These are phyloP conservation scores for Pseudomicrostroma phylloplanum DNA, from an alignment of 1,284 basidiomycete genomes.

Conservation along the genomic window DNA sequence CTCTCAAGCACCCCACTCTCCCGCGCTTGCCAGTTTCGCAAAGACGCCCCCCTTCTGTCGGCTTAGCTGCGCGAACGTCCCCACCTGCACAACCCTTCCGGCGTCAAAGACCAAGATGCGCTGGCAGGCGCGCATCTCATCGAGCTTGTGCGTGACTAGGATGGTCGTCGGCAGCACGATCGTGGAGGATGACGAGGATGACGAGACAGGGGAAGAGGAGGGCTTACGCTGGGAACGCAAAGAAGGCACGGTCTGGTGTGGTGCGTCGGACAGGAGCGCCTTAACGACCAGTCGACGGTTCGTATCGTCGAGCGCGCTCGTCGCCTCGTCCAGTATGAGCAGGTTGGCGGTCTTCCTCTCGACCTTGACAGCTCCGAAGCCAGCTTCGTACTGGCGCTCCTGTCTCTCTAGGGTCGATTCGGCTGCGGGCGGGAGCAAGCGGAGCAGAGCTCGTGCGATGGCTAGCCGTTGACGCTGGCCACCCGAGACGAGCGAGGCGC, in stretches of 20 bases:
- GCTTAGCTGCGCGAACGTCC: constrained; percentile 64
- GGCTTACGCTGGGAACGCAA: constrained; percentile 51
- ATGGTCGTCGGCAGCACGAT: constrained; percentile 66
- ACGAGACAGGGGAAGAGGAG: too few relatives aligned
- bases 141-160: constrained; percentile 86
- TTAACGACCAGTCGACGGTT: constrained; percentile 58
- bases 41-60: constrained; percentile 68
- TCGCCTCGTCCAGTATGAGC: constrained; percentile 91
- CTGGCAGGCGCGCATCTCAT: constrained; percentile 87
- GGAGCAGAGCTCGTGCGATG: constrained; percentile 81
- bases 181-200: constrained; percentile 59
- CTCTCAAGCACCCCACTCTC: constrained; percentile 64
- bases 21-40: constrained; percentile 71
- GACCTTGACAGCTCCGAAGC: too few relatives aligned
- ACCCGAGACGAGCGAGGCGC: constrained; percentile 78
- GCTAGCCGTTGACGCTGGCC: constrained; percentile 89
- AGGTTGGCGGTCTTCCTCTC: constrained; percentile 57
- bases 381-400: neutral
- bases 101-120: constrained; percentile 74
- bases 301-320: constrained; percentile 69
- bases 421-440: constrained; percentile 18
- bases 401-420: neutral
- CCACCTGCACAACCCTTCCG: constrained; percentile 71
- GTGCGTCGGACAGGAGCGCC: constrained; percentile 58
- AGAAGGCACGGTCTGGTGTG: neutral